A percentile compares a stretch with the other conserved stretches of the same genome.
phyloP scores from a whole-genome alignment of 1,284 basidiomycete species.

The Wolfiporia cocos region DNA sequence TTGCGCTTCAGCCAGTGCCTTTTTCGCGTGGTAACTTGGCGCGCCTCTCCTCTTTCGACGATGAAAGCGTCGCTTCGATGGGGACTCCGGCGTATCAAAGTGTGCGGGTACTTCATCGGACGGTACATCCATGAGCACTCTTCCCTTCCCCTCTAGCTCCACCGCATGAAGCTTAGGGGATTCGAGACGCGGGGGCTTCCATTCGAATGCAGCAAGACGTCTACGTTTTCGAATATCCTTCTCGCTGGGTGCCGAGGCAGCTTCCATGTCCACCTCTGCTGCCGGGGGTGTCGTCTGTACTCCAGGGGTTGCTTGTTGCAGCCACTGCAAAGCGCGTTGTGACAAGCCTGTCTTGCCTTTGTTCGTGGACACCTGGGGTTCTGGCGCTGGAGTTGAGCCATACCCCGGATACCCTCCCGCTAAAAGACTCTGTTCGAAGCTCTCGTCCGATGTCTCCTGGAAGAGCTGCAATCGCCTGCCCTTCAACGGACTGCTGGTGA shows the following conservation, averaged over 20 bases:
- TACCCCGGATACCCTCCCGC: slow-evolving; percentile 71
- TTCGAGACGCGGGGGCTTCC: slow-evolving; percentile 16
- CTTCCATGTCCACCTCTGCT: slow-evolving; percentile 30
- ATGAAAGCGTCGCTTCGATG: slow-evolving; percentile 28
- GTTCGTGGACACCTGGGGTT: slow-evolving; percentile 22
- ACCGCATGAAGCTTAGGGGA: slow-evolving; percentile 45
- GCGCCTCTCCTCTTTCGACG: slow-evolving; percentile 26
- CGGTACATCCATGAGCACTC: slow-evolving; percentile 52
- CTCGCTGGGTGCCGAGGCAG: slow-evolving; percentile 38
- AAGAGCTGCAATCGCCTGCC: slow-evolving; percentile 67
- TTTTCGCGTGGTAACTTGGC: slow-evolving; percentile 12
- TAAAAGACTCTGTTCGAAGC: slow-evolving; percentile 75
- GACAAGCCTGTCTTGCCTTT: slow-evolving; percentile 19
- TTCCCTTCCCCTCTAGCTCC: slow-evolving; percentile 58
- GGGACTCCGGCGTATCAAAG: slow-evolving; percentile 17
- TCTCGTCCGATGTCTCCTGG: slow-evolving; percentile 75
- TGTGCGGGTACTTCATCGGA: slow-evolving; percentile 24
- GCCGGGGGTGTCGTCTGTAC: slow-evolving; percentile 34
- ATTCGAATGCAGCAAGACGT: slow-evolving; percentile 56
- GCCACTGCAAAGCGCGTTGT: slow-evolving; percentile 29
- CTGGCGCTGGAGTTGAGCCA: slow-evolving; percentile 29
- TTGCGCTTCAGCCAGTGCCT: slow-evolving; percentile 7
- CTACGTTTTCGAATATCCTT: slow-evolving; percentile 58
- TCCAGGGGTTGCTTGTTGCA: slow-evolving; percentile 34
- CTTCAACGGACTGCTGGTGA: slow-evolving; percentile 60